Evolutionary conservation across 495 filamentous ascomycete species (phyloP).

Genomic region (Aspergillus sclerotiicarbonarius): DNA sequence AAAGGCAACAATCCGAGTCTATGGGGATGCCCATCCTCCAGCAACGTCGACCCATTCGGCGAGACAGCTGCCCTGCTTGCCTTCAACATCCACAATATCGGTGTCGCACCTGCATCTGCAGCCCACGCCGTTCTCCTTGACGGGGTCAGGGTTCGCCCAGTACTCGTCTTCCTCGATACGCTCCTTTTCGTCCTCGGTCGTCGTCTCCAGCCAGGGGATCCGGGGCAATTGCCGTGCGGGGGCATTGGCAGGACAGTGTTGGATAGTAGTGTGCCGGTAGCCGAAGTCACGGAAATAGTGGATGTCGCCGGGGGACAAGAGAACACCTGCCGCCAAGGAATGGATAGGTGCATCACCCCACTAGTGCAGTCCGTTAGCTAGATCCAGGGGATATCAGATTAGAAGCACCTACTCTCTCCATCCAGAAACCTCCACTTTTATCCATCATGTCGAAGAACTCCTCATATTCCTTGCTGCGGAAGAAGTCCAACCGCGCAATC

Average conservation of each 20-base stretch:
- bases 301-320: slow-evolving; percentile 79
- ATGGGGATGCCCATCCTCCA: slow-evolving; percentile 84
- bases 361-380: slow-evolving; percentile 44
- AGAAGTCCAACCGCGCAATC: slow-evolving; percentile 92
- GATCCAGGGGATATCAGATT: slow-evolving; percentile 11
- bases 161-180: slow-evolving; percentile 94
- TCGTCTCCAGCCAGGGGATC: slow-evolving; percentile 78
- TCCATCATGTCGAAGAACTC: slow-evolving; percentile 99
- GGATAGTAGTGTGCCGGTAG: slow-evolving; percentile 97
- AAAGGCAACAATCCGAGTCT: slow-evolving; percentile 21
- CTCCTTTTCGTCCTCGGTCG: slow-evolving; percentile 80
- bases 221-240: slow-evolving; percentile 83
- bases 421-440: slow-evolving; percentile 96
- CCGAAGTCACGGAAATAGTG: slow-evolving; percentile 99
- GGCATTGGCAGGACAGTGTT: slow-evolving; percentile 97
- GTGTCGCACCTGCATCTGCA: slow-evolving; percentile 97
- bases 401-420: slow-evolving; percentile 76
- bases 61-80: slow-evolving; percentile 92
- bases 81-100: slow-evolving; percentile 97
- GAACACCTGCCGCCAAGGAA: slow-evolving; percentile 89
- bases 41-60: slow-evolving; percentile 98
- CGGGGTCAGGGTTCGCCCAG: slow-evolving; percentile 83
- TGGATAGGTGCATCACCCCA: slow-evolving; percentile 99
- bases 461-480: slow-evolving; percentile 93
- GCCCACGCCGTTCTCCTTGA: slow-evolving; percentile 94